These are phyloP conservation scores for Teunomyces panamensis DNA, from an alignment of 805 yeast genomes.

Conservation along the genomic window DNA sequence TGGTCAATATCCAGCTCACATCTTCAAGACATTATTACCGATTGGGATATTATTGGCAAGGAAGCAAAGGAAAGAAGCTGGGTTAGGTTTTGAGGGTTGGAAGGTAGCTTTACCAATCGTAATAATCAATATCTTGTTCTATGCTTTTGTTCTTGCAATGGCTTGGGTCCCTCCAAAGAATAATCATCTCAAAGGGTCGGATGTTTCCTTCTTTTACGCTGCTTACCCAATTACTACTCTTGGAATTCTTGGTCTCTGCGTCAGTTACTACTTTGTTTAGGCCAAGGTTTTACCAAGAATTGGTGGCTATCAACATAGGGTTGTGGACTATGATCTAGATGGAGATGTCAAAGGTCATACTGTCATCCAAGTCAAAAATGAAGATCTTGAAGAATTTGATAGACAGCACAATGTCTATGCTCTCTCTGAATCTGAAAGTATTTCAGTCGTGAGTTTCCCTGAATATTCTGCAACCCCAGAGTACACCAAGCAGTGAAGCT, in stretches of 20 bases:
- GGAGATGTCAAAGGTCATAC: constrained; percentile 41
- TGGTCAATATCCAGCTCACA: constrained; percentile 27
- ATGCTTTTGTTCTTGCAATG: constrained; percentile 38
- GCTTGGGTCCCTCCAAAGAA: constrained; percentile 41
- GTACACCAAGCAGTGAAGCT: background rate
- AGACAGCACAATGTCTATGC: constrained; percentile 19
- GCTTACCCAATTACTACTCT: constrained; percentile 39
- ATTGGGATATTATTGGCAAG: constrained; percentile 26
- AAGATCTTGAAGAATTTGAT: constrained; percentile 33
- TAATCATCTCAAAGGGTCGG: constrained; percentile 38
- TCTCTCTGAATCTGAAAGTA: background rate
- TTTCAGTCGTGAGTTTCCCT: background rate
- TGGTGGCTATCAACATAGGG: constrained; percentile 31
- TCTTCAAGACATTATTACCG: constrained; percentile 25
- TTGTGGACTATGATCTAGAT: constrained; percentile 23
- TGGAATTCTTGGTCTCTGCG: constrained; percentile 31
- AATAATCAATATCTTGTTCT: constrained; percentile 28
- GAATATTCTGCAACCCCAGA: background rate
- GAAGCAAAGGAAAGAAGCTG: constrained; percentile 24
- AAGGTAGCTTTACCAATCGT: constrained; percentile 33
- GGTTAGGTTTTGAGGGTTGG: constrained; percentile 33
- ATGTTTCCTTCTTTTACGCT: constrained; percentile 42
- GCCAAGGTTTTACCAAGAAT: constrained; percentile 30
- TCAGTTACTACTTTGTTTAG: constrained; percentile 36
- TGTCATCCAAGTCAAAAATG: constrained; percentile 31